A percentile compares a stretch with the other conserved stretches of the same genome.
phyloP scores from a whole-genome alignment of 192 early-diverging fungal genomes.

The Dissophora ornata region DNA sequence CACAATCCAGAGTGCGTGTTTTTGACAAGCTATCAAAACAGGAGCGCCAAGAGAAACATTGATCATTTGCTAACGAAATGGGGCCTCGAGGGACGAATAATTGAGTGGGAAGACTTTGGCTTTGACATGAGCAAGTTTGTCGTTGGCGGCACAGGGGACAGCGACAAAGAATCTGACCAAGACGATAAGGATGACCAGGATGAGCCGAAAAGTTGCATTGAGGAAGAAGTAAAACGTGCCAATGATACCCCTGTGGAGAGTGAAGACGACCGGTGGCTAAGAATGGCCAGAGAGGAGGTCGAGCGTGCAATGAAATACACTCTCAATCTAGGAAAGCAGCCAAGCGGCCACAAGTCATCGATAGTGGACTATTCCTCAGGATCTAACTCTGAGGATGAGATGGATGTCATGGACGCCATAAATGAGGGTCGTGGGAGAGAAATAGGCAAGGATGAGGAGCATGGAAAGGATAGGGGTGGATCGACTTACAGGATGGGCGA shows the following conservation, averaged over 20 bases:
- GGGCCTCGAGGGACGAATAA: conserved; percentile 57
- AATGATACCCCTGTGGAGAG: not conserved
- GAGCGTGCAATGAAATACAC: not conserved
- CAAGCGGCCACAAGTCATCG: not conserved
- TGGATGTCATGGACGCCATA: not conserved
- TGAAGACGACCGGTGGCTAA: conserved; percentile 7
- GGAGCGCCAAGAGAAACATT: conserved; percentile 74
- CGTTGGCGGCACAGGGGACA: not conserved
- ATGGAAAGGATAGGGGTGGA: not conserved
- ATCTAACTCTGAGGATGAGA: conserved; percentile 22
- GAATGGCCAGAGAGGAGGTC: conserved; percentile 12
- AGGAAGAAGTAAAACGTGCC: not conserved
- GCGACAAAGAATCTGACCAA: not conserved
- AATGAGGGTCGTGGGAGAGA: too few relatives aligned
- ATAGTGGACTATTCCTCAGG: conserved; percentile 41
- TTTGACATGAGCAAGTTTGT: conserved; percentile 55
- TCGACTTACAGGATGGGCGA: conserved; percentile 23
- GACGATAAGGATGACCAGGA: not conserved
- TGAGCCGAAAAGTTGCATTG: too few relatives aligned
- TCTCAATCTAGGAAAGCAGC: too few relatives aligned
- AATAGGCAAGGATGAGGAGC: too few relatives aligned
- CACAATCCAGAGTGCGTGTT: conserved; percentile 67
- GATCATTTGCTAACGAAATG: conserved; percentile 71
- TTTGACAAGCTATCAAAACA: conserved; percentile 79
- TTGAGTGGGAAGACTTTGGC: conserved; percentile 49